Evolutionary conservation across 768 basidiomycete species (phyloP), one percentile per base, ranked within the genome.

Genomic region (Sporobolomyces pararoseus): DNA sequence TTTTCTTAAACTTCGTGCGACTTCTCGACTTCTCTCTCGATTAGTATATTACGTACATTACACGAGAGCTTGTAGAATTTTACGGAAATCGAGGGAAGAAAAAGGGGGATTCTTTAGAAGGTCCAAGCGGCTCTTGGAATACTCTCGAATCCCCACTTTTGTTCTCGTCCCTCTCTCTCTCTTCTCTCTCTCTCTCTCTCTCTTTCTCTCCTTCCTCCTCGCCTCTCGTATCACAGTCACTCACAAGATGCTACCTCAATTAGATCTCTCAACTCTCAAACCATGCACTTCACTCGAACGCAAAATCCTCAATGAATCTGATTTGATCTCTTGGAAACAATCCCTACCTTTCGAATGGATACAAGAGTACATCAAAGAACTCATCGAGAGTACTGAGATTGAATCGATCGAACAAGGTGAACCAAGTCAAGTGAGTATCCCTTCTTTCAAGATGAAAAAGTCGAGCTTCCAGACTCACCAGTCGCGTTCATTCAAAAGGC

Each of bases 231-330:
- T n/a, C n/a, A n/a, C n/a, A n/a, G n/a, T 21, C 12, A 54, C 37
- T 39, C 17, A 7, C 35, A 58, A 35, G 32, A 42, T 57, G 32
- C 37, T 49, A 25, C 32, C 57, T 35, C 21, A 49, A 49, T 23
- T 49, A 23, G 35, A n/a, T 57, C 34, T 59, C 47, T 6, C 17
- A 23, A 46, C n/a, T 42, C 52, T 54, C 29, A 5, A 49, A 39
- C 31, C 42, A 37, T 3, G 23, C n/a, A 12, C 37, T 14, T n/a
- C 34, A 17, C 55, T 57, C 55, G 37, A 42, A 13, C 35, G 55
- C 37, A 57, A 57, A n/a, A 39, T 57, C 55, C 21, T 46, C 65
- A 50, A 32, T 31, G 34, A 51, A 19, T 29, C 31, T 39, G 59
- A 50, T 31, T 29, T 27, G 4, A n/a, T 34, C 2, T 57, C 7